These are phyloP conservation scores for Cenococcum geophilum DNA, from an alignment of 495 filamentous ascomycete genomes.

Conservation along the genomic window DNA sequence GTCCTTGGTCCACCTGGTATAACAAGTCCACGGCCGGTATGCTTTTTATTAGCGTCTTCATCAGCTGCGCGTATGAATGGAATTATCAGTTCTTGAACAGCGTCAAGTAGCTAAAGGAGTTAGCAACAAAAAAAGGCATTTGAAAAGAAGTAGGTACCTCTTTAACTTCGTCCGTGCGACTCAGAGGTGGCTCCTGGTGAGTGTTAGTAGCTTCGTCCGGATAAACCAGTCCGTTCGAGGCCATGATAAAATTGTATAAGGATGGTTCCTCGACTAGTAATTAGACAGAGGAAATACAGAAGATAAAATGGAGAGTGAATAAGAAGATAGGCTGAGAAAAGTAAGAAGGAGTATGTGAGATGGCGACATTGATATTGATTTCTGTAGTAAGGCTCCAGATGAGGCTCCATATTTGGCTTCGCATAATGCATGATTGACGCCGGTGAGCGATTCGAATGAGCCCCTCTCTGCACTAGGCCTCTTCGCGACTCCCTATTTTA, in stretches of 20 bases:
- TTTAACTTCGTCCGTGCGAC: slow-evolving; percentile 49
- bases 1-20: slow-evolving; percentile 47
- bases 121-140: slow-evolving; percentile 2
- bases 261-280: background rate
- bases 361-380: slow-evolving; percentile 10
- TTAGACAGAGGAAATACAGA: background rate
- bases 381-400: too few species aligned
- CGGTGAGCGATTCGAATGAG: too few species aligned
- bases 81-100: slow-evolving; percentile 67
- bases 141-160: slow-evolving; percentile 41
- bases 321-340: background rate
- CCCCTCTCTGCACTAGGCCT: background rate
- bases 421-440: too few species aligned
- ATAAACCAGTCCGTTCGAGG: slow-evolving; percentile 5
- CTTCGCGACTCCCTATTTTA: slow-evolving; percentile 32
- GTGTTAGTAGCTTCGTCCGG: background rate
- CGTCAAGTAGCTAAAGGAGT: slow-evolving; percentile 56
- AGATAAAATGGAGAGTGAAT: background rate
- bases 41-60: slow-evolving; percentile 49
- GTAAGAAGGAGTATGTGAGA: background rate
- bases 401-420: too few species aligned
- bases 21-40: slow-evolving; percentile 49
- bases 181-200: slow-evolving; percentile 28
- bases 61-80: slow-evolving; percentile 75
- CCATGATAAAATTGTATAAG: background rate